Evolutionary conservation across 1,284 basidiomycete species (phyloP), one percentile per base, ranked within the genome.

Genomic region (Schizopora paradoxa): DNA sequence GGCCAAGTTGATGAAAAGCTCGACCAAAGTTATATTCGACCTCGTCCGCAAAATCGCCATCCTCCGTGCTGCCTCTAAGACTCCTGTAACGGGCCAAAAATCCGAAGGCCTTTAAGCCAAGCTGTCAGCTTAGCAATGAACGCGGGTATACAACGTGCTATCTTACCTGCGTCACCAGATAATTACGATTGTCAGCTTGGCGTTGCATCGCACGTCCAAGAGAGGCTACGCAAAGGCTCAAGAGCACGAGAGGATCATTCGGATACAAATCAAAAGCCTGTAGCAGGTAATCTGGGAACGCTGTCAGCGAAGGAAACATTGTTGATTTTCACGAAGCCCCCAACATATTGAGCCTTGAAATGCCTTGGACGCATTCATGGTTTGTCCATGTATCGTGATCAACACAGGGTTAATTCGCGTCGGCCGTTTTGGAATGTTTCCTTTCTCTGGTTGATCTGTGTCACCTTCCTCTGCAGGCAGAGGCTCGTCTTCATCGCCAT

Each of bases 11-110:
- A 59, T 99, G 94, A 60, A 96, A 96, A 0, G 82, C 77, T 34
- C 95, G 72, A 0, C 86, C 95, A 60, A 91, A 88, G 61, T 98
- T 98, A 65, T 83, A 98, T 54, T 97, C 91, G 1, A 93, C 83
- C 59, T 93, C 89, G 35, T 77, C 73, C 11, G 72, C 36, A 25
- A 33, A 36, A 8, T 45, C 49, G 39, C 79, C 77, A n/a, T 66
- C 63, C 2, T 65, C 60, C 28, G 69, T 64, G 0, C 54, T 58
- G 47, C 70, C 66, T 37, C 76, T 69, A 27, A 86, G 57, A 14
- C 71, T 66, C 13, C 89, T 75, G 62, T 95, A 94, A 38, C 79
- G 74, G 0, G 82, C 73, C 27, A 95, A 64, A 63, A 93, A 95
- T 0, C 85, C 87, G 66, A 93, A 73, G 0, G 77, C 88, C 88